Evolutionary conservation across 2,329 filamentous ascomycete species (phyloP).

Genomic region (Achaetomium macrosporum): DNA sequence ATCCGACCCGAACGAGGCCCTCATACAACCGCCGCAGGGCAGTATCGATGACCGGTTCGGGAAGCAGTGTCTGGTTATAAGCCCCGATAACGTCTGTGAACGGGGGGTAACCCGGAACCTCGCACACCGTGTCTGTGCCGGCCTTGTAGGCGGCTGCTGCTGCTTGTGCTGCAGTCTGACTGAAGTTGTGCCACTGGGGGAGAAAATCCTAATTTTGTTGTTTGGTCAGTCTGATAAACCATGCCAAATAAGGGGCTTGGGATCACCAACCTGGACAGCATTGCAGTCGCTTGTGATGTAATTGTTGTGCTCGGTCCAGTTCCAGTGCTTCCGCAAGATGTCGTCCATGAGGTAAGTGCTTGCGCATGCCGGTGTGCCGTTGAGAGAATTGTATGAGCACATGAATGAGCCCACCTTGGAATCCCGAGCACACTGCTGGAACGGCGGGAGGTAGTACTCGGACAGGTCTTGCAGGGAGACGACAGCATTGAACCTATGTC

Average conservation of each 20-base stretch:
- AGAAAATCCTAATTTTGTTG: slow-evolving; percentile 13
- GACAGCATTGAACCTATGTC: slow-evolving; percentile 47
- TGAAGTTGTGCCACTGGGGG: slow-evolving; percentile 20
- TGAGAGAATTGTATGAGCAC: slow-evolving; percentile 60
- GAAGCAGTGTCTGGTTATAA: slow-evolving; percentile 25
- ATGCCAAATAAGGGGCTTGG: background rate
- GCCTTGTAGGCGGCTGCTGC: slow-evolving; percentile 19
- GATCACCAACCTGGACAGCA: slow-evolving; percentile 12
- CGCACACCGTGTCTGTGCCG: slow-evolving; percentile 24
- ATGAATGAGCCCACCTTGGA: slow-evolving; percentile 53
- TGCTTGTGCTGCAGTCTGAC: slow-evolving; percentile 17
- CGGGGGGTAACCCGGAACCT: slow-evolving; percentile 16
- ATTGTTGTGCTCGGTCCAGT: slow-evolving; percentile 24
- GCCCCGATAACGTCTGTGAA: slow-evolving; percentile 21
- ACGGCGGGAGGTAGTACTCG: slow-evolving; percentile 63
- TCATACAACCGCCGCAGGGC: slow-evolving; percentile 30
- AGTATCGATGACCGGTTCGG: slow-evolving; percentile 27
- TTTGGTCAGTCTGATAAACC: background rate
- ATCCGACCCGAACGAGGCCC: slow-evolving; percentile 31
- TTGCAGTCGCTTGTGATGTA: slow-evolving; percentile 15
- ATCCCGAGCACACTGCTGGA: slow-evolving; percentile 57
- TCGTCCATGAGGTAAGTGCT: slow-evolving; percentile 54
- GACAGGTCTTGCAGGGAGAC: slow-evolving; percentile 52
- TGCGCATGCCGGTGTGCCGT: slow-evolving; percentile 45
- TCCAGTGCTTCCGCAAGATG: slow-evolving; percentile 43